These are phyloP conservation scores for Ogataea chonburiensis DNA, from an alignment of 805 yeast genomes.

Conservation along the genomic window DNA sequence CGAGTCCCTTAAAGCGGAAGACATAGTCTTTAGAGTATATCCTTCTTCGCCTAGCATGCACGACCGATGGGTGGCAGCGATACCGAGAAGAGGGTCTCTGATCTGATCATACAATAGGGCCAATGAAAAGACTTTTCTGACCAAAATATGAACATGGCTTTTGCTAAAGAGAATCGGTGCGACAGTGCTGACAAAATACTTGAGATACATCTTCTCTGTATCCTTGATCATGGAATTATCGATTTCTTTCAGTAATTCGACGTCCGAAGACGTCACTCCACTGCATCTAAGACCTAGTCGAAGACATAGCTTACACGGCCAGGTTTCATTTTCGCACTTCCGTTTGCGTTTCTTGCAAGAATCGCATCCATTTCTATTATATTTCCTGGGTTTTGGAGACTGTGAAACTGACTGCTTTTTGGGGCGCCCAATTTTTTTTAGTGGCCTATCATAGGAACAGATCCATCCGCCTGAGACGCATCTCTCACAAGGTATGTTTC, in stretches of 20 bases:
- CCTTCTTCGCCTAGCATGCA: slow-evolving; percentile 6
- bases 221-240: slow-evolving; percentile 9
- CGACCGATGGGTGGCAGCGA: slow-evolving; percentile 30
- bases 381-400: slow-evolving; percentile 9
- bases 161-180: slow-evolving; percentile 28
- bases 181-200: slow-evolving; percentile 29
- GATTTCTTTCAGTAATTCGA: slow-evolving; percentile 4
- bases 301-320: slow-evolving; percentile 26
- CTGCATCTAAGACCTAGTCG: slow-evolving; percentile 11
- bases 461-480: slow-evolving; percentile 13
- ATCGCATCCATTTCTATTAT: slow-evolving; percentile 22
- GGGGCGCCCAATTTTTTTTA: slow-evolving; percentile 28
- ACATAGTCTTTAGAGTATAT: slow-evolving; percentile 5
- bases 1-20: slow-evolving; percentile 17
- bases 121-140: slow-evolving; percentile 28
- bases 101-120: slow-evolving; percentile 20
- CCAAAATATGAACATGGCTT: slow-evolving; percentile 26
- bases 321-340: slow-evolving; percentile 30
- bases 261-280: slow-evolving; percentile 11
- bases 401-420: not conserved
- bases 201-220: slow-evolving; percentile 25
- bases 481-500: slow-evolving; percentile 25
- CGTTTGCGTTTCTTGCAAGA: slow-evolving; percentile 27
- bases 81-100: slow-evolving; percentile 29
- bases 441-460: slow-evolving; percentile 22